Percentiles rank a stretch among this genome's conserved stretches.
Evolutionary conservation across 2,329 filamentous ascomycete genomes (phyloP).

Genomic region (Fusarium denticulatum): DNA sequence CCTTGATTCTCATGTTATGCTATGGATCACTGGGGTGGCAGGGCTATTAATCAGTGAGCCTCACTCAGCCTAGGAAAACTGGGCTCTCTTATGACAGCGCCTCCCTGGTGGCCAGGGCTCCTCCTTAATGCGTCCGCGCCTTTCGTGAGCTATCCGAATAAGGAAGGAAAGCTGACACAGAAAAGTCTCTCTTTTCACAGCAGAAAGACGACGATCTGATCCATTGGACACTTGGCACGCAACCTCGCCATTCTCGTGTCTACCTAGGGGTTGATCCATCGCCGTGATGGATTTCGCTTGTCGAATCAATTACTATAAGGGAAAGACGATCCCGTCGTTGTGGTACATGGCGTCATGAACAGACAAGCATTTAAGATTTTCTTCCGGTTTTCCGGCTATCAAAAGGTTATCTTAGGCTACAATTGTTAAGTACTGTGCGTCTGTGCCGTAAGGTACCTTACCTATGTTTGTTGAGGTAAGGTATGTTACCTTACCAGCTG

Average conservation of each 20-base stretch:
- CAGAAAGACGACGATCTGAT: slow-evolving; percentile 16
- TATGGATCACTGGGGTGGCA: slow-evolving; percentile 1
- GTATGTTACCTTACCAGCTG: slow-evolving; percentile 2
- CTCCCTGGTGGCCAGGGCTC: slow-evolving; percentile 1
- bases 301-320: slow-evolving; percentile 1
- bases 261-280: slow-evolving; percentile 9
- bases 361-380: slow-evolving; percentile 1
- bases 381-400: slow-evolving; percentile 5
- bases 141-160: slow-evolving; percentile 12
- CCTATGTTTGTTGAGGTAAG: neutral
- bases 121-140: neutral
- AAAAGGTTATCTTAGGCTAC: slow-evolving; percentile 1
- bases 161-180: slow-evolving; percentile 16
- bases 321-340: neutral
- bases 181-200: neutral
- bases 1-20: slow-evolving; percentile 6
- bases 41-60: neutral
- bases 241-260: neutral
- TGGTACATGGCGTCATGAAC: slow-evolving; percentile 19
- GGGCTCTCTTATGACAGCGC: slow-evolving; percentile 13
- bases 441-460: neutral
- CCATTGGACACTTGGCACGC: slow-evolving; percentile 1
- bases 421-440: neutral
- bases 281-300: slow-evolving; percentile 8
- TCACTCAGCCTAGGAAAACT: slow-evolving; percentile 29